phyloP scores from a whole-genome alignment of 768 basidiomycete species.

The Gloeophyllum trabeum region DNA sequence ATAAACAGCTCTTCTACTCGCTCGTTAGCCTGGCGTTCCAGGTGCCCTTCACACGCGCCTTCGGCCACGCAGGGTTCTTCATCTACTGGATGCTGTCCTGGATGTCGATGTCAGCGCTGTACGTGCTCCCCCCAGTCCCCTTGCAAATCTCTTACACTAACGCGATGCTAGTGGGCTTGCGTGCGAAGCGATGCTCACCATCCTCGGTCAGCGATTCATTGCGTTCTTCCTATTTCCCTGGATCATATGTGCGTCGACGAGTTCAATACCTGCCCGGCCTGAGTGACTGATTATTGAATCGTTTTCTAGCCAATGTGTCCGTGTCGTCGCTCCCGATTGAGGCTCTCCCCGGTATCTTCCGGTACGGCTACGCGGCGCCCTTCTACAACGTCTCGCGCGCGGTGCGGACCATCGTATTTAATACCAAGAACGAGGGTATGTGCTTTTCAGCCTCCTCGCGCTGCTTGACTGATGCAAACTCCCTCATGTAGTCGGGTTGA shows the following conservation, averaged over 20 bases:
- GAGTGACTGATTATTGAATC: neutral
- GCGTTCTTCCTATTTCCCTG: constrained; percentile 52
- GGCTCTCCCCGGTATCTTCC: constrained; percentile 43
- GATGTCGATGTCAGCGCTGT: constrained; percentile 44
- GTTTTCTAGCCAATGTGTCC: constrained; percentile 39
- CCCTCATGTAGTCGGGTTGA: constrained; percentile 38
- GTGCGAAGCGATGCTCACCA: constrained; percentile 44
- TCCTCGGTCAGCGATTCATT: constrained; percentile 40
- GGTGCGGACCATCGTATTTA: constrained; percentile 51
- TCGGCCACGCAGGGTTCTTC: constrained; percentile 40
- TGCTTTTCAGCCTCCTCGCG: constrained; percentile 4
- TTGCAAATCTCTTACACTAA: neutral
- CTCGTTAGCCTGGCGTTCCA: constrained; percentile 50
- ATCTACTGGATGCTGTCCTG: constrained; percentile 63
- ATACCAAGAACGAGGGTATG: constrained; percentile 49
- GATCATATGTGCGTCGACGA: constrained; percentile 48
- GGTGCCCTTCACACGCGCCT: constrained; percentile 38
- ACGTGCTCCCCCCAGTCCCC: constrained; percentile 11
- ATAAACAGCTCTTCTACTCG: constrained; percentile 41
- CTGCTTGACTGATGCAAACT: neutral
- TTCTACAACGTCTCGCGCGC: constrained; percentile 63
- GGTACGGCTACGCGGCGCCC: constrained; percentile 59
- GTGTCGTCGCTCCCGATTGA: constrained; percentile 48
- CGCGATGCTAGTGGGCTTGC: constrained; percentile 38
- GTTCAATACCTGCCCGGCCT: neutral